phyloP scores from a whole-genome alignment of 805 yeast genomes.

The Metschnikowia lachancei region DNA sequence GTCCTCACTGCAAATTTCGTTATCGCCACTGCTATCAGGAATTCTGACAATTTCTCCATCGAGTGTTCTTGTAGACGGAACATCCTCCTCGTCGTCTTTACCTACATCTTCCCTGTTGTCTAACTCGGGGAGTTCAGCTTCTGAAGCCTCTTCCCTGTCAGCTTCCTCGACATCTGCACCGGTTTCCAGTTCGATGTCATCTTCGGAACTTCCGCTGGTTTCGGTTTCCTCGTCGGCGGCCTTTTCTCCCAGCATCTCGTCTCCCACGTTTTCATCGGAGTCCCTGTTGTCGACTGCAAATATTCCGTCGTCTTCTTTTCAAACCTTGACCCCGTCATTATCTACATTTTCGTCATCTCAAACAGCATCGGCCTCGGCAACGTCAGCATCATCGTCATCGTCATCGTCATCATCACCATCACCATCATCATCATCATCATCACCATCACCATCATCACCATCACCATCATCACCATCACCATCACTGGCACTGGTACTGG shows the following conservation, averaged over 20 bases:
- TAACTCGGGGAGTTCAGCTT: background rate
- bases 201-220: background rate
- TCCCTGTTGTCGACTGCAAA: background rate
- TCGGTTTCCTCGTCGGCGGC: background rate
- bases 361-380: conserved; percentile 1
- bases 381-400: conserved; percentile 4
- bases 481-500: conserved; percentile 3
- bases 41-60: conserved; percentile 22
- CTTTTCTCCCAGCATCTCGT: background rate
- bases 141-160: conserved; percentile 9
- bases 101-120: conserved; percentile 1
- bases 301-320: conserved; percentile 1
- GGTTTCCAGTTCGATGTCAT: background rate
- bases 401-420: no score
- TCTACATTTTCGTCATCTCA: conserved; percentile 3
- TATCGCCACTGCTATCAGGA: conserved; percentile 17
- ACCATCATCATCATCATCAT: no score
- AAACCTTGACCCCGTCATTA: conserved; percentile 2
- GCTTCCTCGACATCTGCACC: conserved; percentile 13
- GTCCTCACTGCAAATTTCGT: background rate
- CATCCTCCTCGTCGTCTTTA: conserved; percentile 7
- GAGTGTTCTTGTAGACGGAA: background rate
- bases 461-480: conserved; percentile 3
- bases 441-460: no score
- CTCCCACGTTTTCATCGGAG: background rate